Evolutionary conservation across 805 yeast genomes (phyloP), one percentile per base, ranked within the genome.

Genomic region (Saccharomycopsis babjevae): DNA sequence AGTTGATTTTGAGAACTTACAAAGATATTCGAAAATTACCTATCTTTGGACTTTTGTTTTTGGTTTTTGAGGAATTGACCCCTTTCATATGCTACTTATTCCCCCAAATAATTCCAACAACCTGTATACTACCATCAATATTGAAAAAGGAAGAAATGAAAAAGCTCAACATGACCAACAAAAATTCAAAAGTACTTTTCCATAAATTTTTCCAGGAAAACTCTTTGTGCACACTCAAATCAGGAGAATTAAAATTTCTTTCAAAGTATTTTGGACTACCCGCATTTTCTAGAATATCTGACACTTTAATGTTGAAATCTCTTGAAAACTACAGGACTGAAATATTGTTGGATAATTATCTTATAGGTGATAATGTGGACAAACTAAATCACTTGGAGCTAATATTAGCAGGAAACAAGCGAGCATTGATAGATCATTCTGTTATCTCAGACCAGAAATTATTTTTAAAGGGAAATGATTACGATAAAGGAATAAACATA

Each of bases 71-170:
- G 67, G 89, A 84, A 65, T 67, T 72, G 57, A 80, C 86, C 0
- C 85, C 86, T 0, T 22, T 81, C 1, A 64, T 84, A 5, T 82
- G 85, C 67, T 80, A 77, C 59, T 68, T 74, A 3, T 68, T 82
- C 57, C 88, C 88, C 0, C 80, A 79, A 63, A 67, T 83, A 4
- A 77, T 84, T 0, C 85, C 87, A 10, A 78, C 77, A 72, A 83
- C 86, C 11, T 83, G 87, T 68, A 73, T 80, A 10, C 72, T 82
- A 38, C 85, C 86, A 1, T 71, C 72, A 5, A 67, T 70, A 6
- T 67, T 68, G 22, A 65, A 68, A 20, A 76, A 71, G 58, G 59
- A 57, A 50, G 64, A 59, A 36, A 16, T 59, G 30, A 57, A 54
- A 30, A 54, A 61, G 18, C 38, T 57, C 10, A 25, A 15, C 7